phyloP scores from a whole-genome alignment of 352 stramenopile species.

The Pelagophyceae sp. region DNA sequence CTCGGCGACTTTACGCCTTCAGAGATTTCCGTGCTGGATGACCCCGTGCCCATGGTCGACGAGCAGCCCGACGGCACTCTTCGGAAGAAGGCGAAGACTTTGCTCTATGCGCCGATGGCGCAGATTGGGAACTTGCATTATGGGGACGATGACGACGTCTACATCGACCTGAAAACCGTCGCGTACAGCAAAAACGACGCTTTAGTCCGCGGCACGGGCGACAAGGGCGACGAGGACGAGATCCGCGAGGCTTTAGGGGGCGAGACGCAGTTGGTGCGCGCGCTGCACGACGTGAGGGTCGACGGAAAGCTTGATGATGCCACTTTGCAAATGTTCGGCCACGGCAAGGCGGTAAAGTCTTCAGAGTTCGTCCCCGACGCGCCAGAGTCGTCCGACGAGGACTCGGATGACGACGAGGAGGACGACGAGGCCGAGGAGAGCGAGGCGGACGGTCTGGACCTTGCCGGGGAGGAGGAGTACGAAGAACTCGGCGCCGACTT shows the following conservation, averaged over 20 bases:
- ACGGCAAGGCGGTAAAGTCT: not conserved
- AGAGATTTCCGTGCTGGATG: conserved; percentile 78
- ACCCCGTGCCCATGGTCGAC: conserved; percentile 88
- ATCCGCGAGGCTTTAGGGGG: conserved; percentile 1
- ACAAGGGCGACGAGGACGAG: conserved; percentile 20
- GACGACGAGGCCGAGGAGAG: conserved; percentile 27
- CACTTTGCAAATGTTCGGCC: not conserved
- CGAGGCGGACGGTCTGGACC: conserved; percentile 32
- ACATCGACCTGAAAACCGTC: conserved; percentile 83
- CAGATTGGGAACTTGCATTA: conserved; percentile 96
- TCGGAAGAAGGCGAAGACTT: not conserved
- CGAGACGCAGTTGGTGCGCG: not conserved
- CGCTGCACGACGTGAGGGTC: not conserved
- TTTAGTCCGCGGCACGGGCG: conserved; percentile 34
- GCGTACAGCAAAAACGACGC: conserved; percentile 89
- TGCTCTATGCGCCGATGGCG: conserved; percentile 76
- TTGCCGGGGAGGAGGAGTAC: conserved; percentile 27
- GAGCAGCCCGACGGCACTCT: conserved; percentile 40
- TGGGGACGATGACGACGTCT: conserved; percentile 95
- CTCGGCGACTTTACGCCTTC: conserved; percentile 94
- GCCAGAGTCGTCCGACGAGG: not conserved
- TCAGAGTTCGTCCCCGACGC: not conserved
- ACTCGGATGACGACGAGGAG: conserved; percentile 51
- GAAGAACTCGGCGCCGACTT: conserved; percentile 30
- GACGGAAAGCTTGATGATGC: not conserved